Conservation (phyloP, 192 early-diverging fungal species). For the Coemansia sp. region DNA sequence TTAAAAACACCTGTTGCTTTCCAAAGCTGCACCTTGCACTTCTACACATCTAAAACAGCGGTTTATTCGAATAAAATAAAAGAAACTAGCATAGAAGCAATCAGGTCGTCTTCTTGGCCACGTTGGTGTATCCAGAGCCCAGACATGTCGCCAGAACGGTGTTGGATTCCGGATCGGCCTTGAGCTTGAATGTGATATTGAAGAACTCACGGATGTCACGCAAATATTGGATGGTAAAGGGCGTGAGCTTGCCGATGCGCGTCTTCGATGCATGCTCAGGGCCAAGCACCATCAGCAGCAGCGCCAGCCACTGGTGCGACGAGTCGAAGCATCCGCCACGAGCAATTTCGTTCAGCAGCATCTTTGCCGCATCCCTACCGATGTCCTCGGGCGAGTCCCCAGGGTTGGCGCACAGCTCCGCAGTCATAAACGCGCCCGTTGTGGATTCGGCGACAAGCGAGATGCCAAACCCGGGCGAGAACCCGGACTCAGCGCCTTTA, state of each 20-base stretch:
- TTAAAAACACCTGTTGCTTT: neutral
- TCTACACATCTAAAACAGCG: neutral
- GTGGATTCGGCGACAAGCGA: constrained; percentile 92
- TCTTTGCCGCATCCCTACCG: constrained; percentile 70
- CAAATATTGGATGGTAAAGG: constrained; percentile 90
- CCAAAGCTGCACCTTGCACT: neutral
- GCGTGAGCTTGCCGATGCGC: constrained; percentile 78
- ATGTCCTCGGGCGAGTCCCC: constrained; percentile 91
- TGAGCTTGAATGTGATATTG: constrained; percentile 90
- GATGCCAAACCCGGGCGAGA: constrained; percentile 90
- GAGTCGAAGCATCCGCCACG: constrained; percentile 92
- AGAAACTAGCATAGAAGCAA: constrained; percentile 18
- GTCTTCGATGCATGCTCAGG: constrained; percentile 94
- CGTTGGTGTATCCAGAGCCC: constrained; percentile 87
- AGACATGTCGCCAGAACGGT: constrained; percentile 82
- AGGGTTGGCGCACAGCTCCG: constrained; percentile 78
- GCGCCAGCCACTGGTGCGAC: constrained; percentile 79
- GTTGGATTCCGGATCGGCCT: constrained; percentile 68
- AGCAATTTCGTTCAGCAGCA: constrained; percentile 81
- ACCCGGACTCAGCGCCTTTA: constrained; percentile 91
- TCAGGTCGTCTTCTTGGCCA: constrained; percentile 78
- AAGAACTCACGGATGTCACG: constrained; percentile 90
- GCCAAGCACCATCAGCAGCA: constrained; percentile 83
- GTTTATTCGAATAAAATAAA: neutral
- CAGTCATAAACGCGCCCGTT: constrained; percentile 76